Evolutionary conservation across 1,284 basidiomycete species (phyloP).

Genomic region (Ganoderma lingzhi): DNA sequence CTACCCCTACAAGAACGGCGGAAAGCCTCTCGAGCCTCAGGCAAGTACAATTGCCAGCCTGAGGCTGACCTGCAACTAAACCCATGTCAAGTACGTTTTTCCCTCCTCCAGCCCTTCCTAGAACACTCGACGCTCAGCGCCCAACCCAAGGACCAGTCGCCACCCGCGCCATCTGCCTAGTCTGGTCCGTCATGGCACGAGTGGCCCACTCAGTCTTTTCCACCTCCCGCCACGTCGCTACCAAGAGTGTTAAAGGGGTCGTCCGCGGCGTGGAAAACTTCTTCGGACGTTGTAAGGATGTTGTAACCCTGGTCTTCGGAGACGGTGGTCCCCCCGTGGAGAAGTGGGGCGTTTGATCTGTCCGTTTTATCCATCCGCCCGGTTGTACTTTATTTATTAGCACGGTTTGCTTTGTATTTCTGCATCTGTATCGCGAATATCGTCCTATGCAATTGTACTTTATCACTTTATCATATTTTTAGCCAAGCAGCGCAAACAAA

Average conservation of each 20-base stretch:
- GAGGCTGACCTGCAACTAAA: background rate
- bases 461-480: no score
- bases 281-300: background rate
- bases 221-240: background rate
- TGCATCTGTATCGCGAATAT: background rate
- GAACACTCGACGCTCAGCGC: background rate
- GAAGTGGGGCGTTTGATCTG: constrained; percentile 1
- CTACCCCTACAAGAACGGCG: background rate
- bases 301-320: background rate
- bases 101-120: background rate
- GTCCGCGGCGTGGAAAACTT: background rate
- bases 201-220: background rate
- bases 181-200: background rate
- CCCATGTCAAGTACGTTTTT: background rate
- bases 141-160: background rate
- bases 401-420: background rate
- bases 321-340: background rate
- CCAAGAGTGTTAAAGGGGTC: background rate
- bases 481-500: no score
- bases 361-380: background rate
- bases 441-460: no score
- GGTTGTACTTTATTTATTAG: no score
- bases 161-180: background rate
- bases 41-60: background rate
- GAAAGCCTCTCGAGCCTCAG: background rate